Base-by-base conservation (phyloP, 1,284 basidiomycete species). In the Ceratobasidium sp. region DNA sequence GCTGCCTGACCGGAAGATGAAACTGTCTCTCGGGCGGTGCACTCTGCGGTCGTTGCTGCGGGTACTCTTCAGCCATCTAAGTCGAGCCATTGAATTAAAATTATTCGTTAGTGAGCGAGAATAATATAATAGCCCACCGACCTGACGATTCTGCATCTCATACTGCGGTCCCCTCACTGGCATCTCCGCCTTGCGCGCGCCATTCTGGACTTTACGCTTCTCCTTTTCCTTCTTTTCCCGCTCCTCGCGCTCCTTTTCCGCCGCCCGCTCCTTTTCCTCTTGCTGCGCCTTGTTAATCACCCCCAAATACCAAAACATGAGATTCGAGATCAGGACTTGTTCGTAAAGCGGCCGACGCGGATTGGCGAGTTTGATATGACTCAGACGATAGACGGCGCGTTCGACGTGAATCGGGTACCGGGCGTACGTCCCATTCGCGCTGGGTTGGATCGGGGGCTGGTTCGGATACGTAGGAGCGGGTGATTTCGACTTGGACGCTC, bases 221-320 rank as follows among this genome's bases (percentile, higher is more conserved):
- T 82, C 82, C 68, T 72, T 75, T 69, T 77, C 74, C 32, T 50
- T 71, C 40, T 65, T 70, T 42, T 75, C 73, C 60, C 70, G 52
- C 57, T 75, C 73, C 67, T 69, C 71, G 55, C 69, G 60, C 22
- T 72, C 68, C 45, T 74, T 71, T 55, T 70, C 69, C 8, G 72
- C 70, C 50, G 73, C 70, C 43, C 70, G 60, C 32, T 87, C 83
- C 80, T 91, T 65, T 35, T 69, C 58, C 40, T 38, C 43, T 34
- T 57, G 40, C 27, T 69, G 75, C 5, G 81, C 77, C 35, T 83
- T 94, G 78, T 98, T 98, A 80, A 99, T 97, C 73, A 99, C 87
- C n/a, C 94, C 93, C 43, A 99, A 85, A 78, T 99, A 99, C 96
- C 96, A 99, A 83, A 99, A 99, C 96, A 98, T 99, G 74, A 99